A percentile compares a stretch with the other conserved stretches of the same genome.
Evolutionary conservation across 768 basidiomycete genomes (phyloP).

Genomic region (Bullera alba): DNA sequence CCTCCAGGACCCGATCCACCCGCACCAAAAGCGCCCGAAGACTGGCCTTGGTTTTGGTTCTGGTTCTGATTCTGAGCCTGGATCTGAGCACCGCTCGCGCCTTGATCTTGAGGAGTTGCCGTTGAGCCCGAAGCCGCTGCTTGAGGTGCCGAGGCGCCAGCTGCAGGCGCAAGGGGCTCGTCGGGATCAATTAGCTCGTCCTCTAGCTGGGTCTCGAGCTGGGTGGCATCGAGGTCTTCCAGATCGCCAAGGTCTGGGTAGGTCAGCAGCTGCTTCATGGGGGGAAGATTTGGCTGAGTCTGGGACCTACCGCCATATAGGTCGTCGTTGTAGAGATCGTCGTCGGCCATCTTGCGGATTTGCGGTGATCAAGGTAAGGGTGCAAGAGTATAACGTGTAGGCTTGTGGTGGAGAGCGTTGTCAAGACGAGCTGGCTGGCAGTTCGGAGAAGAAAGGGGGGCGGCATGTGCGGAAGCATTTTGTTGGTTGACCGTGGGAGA

Average conservation of each 20-base stretch:
- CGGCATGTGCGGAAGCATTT: background rate
- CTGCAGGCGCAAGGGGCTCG: conserved; percentile 67
- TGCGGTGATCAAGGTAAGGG: no score
- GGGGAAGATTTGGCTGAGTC: background rate
- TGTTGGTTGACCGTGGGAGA: background rate
- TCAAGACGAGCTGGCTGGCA: no score
- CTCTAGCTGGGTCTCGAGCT: conserved; percentile 31
- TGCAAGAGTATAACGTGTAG: no score
- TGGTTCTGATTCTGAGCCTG: no score
- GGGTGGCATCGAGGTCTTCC: conserved; percentile 35
- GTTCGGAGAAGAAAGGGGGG: no score
- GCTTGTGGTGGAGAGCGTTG: no score
- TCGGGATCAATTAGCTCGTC: conserved; percentile 49
- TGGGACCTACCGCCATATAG: conserved; percentile 68
- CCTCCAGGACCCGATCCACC: no score
- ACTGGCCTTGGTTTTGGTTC: background rate
- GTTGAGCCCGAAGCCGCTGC: background rate
- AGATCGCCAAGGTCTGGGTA: conserved; percentile 14
- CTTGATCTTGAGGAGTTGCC: conserved; percentile 3
- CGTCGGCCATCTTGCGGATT: conserved; percentile 18
- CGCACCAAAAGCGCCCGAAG: background rate
- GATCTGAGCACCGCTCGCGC: no score
- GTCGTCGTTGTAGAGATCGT: conserved; percentile 59
- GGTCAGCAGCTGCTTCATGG: background rate
- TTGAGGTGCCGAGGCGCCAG: conserved; percentile 50